A percentile compares a stretch with the other conserved stretches of the same genome.
Evolutionary conservation across 495 filamentous ascomycete genomes (phyloP).

Genomic region (Margaritispora aquatica): DNA sequence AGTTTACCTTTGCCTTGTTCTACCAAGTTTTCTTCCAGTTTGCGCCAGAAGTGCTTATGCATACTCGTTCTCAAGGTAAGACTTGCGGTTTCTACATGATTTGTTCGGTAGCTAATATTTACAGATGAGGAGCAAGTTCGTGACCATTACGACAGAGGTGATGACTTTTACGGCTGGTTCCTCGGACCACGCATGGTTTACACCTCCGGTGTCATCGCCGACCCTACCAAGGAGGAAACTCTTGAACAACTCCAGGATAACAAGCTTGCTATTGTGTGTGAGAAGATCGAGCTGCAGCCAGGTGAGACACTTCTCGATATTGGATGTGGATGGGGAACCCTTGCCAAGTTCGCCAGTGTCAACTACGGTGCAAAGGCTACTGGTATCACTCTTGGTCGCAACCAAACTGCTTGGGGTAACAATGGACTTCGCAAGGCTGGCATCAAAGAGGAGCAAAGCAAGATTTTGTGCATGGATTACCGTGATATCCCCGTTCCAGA

Average conservation of each 20-base stretch:
- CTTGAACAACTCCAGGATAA: slow-evolving; percentile 87
- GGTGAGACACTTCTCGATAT: slow-evolving; percentile 75
- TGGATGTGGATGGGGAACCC: slow-evolving; percentile 83
- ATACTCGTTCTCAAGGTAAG: slow-evolving; percentile 71
- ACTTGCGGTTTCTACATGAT: too few relatives aligned
- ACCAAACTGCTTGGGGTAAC: slow-evolving; percentile 83
- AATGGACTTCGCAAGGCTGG: slow-evolving; percentile 61
- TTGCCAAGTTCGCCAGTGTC: slow-evolving; percentile 70
- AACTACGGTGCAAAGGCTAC: slow-evolving; percentile 75
- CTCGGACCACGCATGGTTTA: slow-evolving; percentile 89
- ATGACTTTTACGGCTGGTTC: slow-evolving; percentile 89
- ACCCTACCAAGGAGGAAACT: slow-evolving; percentile 67
- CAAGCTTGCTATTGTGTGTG: slow-evolving; percentile 79
- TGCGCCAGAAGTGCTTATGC: slow-evolving; percentile 71
- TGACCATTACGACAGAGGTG: slow-evolving; percentile 80
- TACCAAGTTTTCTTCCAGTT: slow-evolving; percentile 66
- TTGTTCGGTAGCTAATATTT: background rate
- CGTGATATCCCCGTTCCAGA: slow-evolving; percentile 61
- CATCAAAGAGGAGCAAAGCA: slow-evolving; percentile 63
- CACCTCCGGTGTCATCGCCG: slow-evolving; percentile 75
- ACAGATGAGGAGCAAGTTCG: slow-evolving; percentile 79
- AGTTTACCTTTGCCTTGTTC: slow-evolving; percentile 66
- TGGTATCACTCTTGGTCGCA: slow-evolving; percentile 73
- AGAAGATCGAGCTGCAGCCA: slow-evolving; percentile 69
- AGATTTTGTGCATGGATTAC: slow-evolving; percentile 78